Conservation (phyloP, 2,329 filamentous ascomycete genomes). For the Juglanconis oblonga region DNA sequence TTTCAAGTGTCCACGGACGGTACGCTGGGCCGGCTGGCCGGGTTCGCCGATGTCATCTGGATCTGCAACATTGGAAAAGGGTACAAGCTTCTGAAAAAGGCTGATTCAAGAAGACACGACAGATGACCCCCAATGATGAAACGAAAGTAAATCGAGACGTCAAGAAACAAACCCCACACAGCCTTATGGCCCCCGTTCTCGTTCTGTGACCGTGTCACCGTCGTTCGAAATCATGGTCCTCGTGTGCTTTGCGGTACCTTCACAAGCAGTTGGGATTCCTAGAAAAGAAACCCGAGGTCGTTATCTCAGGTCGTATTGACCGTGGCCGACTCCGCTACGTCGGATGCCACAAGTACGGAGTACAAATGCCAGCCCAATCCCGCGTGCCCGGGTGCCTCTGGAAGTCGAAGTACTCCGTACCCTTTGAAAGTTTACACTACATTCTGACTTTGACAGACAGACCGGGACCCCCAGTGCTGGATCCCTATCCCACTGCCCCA, state of each 20-base stretch:
- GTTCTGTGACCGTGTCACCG: neutral
- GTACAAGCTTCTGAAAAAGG: neutral
- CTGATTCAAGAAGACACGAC: neutral
- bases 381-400: neutral
- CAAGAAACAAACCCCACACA: neutral
- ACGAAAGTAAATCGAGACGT: neutral
- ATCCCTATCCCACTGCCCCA: neutral
- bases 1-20: no score
- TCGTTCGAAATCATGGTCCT: neutral
- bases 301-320: neutral
- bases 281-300: neutral
- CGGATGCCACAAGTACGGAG: neutral
- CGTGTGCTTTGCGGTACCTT: neutral
- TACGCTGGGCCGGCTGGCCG: neutral
- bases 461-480: no score
- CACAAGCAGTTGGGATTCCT: neutral
- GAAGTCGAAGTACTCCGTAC: no score
- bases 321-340: neutral
- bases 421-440: no score
- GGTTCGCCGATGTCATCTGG: neutral
- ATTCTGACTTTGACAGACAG: no score
- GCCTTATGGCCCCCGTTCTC: neutral
- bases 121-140: neutral
- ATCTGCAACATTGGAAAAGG: neutral
- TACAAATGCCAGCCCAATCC: neutral